phyloP scores from a whole-genome alignment of 2,329 filamentous ascomycete species.

The Colletotrichum lindemuthianum region DNA sequence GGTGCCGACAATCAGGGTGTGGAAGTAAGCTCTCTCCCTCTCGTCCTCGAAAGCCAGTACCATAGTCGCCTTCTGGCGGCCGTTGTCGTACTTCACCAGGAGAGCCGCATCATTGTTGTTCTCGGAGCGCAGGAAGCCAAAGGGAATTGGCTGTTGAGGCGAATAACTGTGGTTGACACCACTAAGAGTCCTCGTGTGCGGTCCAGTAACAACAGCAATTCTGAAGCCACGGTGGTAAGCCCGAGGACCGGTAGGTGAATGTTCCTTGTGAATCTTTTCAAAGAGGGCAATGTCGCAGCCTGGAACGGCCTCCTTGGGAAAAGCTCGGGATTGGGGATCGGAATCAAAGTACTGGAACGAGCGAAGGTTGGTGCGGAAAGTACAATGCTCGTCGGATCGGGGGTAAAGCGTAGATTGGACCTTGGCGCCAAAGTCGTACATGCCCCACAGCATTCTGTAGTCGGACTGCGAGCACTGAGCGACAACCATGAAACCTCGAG shows the following conservation, averaged over 20 bases:
- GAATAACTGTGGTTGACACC: slow-evolving; percentile 77
- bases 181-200: slow-evolving; percentile 80
- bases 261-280: slow-evolving; percentile 74
- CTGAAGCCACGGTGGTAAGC: slow-evolving; percentile 83
- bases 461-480: slow-evolving; percentile 80
- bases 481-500: slow-evolving; percentile 78
- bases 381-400: slow-evolving; percentile 73
- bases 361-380: slow-evolving; percentile 75
- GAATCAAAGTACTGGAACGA: slow-evolving; percentile 86
- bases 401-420: slow-evolving; percentile 77
- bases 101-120: slow-evolving; percentile 72
- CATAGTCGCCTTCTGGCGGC: slow-evolving; percentile 74
- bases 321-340: slow-evolving; percentile 73
- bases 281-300: slow-evolving; percentile 81
- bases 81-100: slow-evolving; percentile 76
- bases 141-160: slow-evolving; percentile 75
- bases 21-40: slow-evolving; percentile 76
- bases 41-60: slow-evolving; percentile 80
- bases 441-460: slow-evolving; percentile 81
- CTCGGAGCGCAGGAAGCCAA: slow-evolving; percentile 79
- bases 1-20: slow-evolving; percentile 78
- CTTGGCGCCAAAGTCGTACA: slow-evolving; percentile 85
- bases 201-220: slow-evolving; percentile 79
- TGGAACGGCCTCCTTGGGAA: slow-evolving; percentile 78
- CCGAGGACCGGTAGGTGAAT: slow-evolving; percentile 77